Evolutionary conservation across 1,284 basidiomycete genomes (phyloP).

Genomic region (Apiotrichum porosum): DNA sequence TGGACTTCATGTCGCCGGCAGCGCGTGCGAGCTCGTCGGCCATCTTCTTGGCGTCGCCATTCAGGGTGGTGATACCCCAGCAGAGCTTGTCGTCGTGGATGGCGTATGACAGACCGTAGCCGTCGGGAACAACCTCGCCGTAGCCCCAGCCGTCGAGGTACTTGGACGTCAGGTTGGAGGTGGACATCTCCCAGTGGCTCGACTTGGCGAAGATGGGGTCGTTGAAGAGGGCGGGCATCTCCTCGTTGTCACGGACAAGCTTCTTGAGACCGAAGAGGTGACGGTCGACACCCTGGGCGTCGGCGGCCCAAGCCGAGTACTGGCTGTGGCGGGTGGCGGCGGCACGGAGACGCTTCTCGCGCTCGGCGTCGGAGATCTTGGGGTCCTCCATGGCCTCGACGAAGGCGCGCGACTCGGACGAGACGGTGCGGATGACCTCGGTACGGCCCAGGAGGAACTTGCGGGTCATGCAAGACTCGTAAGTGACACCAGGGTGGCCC

Average conservation of each 20-base stretch:
- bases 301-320: slow-evolving; percentile 85
- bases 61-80: slow-evolving; percentile 86
- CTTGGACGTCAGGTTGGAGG: slow-evolving; percentile 76
- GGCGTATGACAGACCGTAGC: slow-evolving; percentile 88
- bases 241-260: slow-evolving; percentile 69
- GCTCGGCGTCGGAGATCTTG: slow-evolving; percentile 55
- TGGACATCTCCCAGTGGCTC: slow-evolving; percentile 87
- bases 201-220: slow-evolving; percentile 70
- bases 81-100: slow-evolving; percentile 83
- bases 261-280: slow-evolving; percentile 93
- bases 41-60: slow-evolving; percentile 59
- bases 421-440: slow-evolving; percentile 85
- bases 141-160: slow-evolving; percentile 95
- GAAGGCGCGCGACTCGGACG: slow-evolving; percentile 78
- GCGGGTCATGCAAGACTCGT: slow-evolving; percentile 91
- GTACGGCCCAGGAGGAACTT: slow-evolving; percentile 89
- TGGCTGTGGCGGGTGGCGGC: slow-evolving; percentile 79
- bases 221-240: slow-evolving; percentile 69
- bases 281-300: slow-evolving; percentile 91
- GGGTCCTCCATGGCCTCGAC: slow-evolving; percentile 79
- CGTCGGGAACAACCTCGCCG: slow-evolving; percentile 89
- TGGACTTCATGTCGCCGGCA: slow-evolving; percentile 65
- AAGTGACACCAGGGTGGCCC: slow-evolving; percentile 73
- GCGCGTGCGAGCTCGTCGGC: slow-evolving; percentile 71
- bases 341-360: slow-evolving; percentile 66